Base-by-base conservation (phyloP, 2,329 filamentous ascomycete species). In the Graphium sp. region DNA sequence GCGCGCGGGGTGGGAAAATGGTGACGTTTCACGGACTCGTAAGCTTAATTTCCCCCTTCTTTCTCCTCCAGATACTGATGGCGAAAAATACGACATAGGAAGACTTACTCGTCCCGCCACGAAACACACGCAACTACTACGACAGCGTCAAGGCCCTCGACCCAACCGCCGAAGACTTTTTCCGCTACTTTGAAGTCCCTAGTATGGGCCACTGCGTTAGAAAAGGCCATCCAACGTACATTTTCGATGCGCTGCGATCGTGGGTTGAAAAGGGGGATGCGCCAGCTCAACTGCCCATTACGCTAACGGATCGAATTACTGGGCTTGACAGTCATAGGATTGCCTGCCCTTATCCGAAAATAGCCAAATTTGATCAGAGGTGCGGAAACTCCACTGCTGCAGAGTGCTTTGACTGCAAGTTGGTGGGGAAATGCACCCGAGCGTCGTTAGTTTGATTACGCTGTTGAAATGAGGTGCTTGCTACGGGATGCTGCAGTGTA, bases 151-250 rank as follows among this genome's bases (percentile, higher is more conserved):
- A 35, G 4, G 14, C 27, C 7, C 30, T 19, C 5, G 23, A 37
- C 7, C 31, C 35, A 17, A 24, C 35, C 22, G 53, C 56, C 22
- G 56, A 53, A 2, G 55, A 59, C 11, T 62, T 63, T 40, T 70
- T 63, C 43, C 41, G 51, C 2, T 49, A 62, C 36, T 67, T 67
- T 40, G 41, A 50, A 4, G 53, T 66, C 6, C 60, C 62, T 2
- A 63, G 62, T 1, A 56, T 66, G 47, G 48, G 43, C 4, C 64
- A 69, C 37, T 70, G 66, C 31, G 33, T 32, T 16, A 33, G 36
- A 17, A 36, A 40, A 7, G 39, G 43, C 17, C 48, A 48, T 16
- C 52, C 52, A 4, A 52, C 45, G 44, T 41, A 45, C 26, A 43
- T 45, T 6, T 35, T 55, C 22, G 29, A 49, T 14, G 45, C 47